Conservation (phyloP, 768 basidiomycete species). For the Kwoniella sp. region DNA sequence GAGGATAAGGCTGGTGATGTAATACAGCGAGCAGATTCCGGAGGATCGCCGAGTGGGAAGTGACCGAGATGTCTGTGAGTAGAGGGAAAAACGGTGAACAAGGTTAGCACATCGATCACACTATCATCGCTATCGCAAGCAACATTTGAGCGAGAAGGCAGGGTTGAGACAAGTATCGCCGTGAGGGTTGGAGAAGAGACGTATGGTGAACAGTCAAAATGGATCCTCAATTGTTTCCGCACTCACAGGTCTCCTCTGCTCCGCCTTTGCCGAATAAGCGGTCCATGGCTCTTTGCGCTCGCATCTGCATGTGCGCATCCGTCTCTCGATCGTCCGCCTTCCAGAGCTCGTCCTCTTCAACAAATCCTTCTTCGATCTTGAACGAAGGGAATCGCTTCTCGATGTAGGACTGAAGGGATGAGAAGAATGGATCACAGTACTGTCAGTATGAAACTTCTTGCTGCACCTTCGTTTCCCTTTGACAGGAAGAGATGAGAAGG, state of each 20-base stretch:
- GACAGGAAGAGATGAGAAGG: too few relatives aligned
- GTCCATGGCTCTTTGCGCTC: constrained; percentile 44
- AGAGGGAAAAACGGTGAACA: neutral
- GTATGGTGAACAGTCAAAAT: too few relatives aligned
- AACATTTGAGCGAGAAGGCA: too few relatives aligned
- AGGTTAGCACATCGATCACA: neutral
- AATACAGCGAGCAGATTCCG: constrained; percentile 48
- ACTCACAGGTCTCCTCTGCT: constrained; percentile 49
- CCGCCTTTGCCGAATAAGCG: constrained; percentile 45
- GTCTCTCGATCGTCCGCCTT: constrained; percentile 49
- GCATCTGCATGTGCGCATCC: constrained; percentile 46
- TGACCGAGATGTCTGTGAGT: constrained; percentile 51
- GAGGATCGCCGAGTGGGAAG: constrained; percentile 49
- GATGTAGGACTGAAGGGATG: constrained; percentile 35
- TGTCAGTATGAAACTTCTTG: too few relatives aligned
- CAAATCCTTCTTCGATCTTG: constrained; percentile 46
- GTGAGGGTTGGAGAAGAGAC: too few relatives aligned
- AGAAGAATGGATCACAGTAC: neutral
- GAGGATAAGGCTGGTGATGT: constrained; percentile 45
- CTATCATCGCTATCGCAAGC: neutral
- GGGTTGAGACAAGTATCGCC: too few relatives aligned
- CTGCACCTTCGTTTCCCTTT: too few relatives aligned
- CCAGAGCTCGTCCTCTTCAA: constrained; percentile 53
- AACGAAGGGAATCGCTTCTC: constrained; percentile 46
- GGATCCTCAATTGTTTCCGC: neutral